phyloP scores from a whole-genome alignment of 352 stramenopile genomes.

The Globisporangium middletonii region DNA sequence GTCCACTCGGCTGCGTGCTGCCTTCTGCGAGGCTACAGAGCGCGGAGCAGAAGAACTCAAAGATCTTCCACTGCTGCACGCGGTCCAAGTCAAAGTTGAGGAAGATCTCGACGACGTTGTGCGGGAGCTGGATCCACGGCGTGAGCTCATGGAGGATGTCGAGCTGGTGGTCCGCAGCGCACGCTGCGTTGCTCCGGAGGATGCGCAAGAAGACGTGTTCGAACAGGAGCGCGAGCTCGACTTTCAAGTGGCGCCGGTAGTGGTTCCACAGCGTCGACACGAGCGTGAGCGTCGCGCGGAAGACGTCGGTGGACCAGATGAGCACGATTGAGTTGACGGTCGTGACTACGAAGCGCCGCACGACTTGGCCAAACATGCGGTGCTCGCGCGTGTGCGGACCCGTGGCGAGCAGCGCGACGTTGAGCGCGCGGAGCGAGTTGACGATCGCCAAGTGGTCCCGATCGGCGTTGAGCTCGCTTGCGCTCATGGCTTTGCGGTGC shows the following conservation, averaged over 20 bases:
- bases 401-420: conserved; percentile 60
- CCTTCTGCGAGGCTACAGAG: conserved; percentile 75
- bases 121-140: conserved; percentile 72
- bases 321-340: conserved; percentile 62
- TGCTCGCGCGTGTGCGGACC: conserved; percentile 43
- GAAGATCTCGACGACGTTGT: conserved; percentile 87
- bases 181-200: conserved; percentile 37
- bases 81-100: conserved; percentile 85
- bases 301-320: conserved; percentile 51
- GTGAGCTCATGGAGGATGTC: conserved; percentile 77
- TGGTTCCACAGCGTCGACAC: conserved; percentile 83
- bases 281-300: conserved; percentile 51
- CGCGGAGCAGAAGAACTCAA: conserved; percentile 73
- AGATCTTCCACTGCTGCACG: conserved; percentile 87
- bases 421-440: conserved; percentile 63
- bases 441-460: conserved; percentile 54
- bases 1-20: conserved; percentile 8
- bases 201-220: conserved; percentile 80
- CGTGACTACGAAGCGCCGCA: conserved; percentile 69
- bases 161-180: conserved; percentile 51
- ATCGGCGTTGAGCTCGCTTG: conserved; percentile 28
- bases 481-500: conserved; percentile 38
- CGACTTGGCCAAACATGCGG: conserved; percentile 62
- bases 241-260: conserved; percentile 76
- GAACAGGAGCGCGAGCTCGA: conserved; percentile 77